These are phyloP conservation scores for Botrytis fragariae DNA, from an alignment of 2,329 filamentous ascomycete species.

Conservation along the genomic window DNA sequence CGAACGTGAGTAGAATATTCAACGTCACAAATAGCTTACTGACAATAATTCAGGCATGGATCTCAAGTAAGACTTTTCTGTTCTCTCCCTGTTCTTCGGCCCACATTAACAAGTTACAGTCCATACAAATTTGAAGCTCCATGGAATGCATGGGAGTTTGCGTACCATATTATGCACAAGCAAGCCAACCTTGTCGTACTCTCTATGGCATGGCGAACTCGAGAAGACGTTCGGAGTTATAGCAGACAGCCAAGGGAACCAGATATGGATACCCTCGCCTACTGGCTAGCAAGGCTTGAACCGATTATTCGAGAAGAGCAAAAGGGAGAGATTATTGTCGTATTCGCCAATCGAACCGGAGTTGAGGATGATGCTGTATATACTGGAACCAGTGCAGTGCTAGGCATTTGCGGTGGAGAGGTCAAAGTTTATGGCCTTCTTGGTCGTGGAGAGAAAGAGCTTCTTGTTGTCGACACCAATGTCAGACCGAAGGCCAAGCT, in stretches of 20 bases:
- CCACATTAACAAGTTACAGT: no score
- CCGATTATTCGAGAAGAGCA: constrained; percentile 56
- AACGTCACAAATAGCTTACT: neutral
- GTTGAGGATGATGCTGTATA: constrained; percentile 65
- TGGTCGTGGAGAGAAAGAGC: constrained; percentile 64
- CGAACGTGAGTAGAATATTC: constrained; percentile 23
- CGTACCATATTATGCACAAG: constrained; percentile 52
- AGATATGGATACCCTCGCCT: constrained; percentile 69
- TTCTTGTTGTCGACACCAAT: constrained; percentile 63
- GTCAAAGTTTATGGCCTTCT: constrained; percentile 68
- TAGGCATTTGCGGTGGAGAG: constrained; percentile 63
- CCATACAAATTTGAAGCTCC: constrained; percentile 52
- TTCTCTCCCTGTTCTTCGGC: no score
- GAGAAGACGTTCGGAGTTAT: constrained; percentile 48
- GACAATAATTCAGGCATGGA: constrained; percentile 50
- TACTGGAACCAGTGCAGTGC: constrained; percentile 69
- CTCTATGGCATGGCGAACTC: constrained; percentile 76
- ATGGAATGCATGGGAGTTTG: constrained; percentile 50
- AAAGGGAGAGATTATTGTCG: constrained; percentile 61
- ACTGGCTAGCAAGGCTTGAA: constrained; percentile 71
- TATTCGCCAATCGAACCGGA: constrained; percentile 70
- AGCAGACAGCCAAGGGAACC: constrained; percentile 54
- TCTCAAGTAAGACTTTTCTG: constrained; percentile 51
- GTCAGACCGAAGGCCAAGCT: constrained; percentile 32
- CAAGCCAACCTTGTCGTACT: constrained; percentile 63